Percentiles rank a stretch among this genome's conserved stretches.
These are phyloP conservation scores for Podospora anserina DNA, from an alignment of 495 filamentous ascomycete genomes.

Conservation along the genomic window DNA sequence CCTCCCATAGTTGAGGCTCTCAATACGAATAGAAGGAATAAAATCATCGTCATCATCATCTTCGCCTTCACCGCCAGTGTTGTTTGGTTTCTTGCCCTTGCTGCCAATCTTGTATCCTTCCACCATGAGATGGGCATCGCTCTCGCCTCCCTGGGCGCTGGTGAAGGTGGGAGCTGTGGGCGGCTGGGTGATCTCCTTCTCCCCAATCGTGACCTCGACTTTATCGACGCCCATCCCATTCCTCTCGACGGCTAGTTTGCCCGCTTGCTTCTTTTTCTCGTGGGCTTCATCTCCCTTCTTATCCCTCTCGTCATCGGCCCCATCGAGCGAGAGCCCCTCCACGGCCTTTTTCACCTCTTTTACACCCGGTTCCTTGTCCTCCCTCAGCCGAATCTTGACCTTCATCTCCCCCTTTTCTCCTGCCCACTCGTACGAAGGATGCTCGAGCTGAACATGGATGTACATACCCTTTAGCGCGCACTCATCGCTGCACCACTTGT, in stretches of 20 bases:
- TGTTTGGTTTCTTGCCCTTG: constrained; percentile 20
- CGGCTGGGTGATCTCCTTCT: constrained; percentile 41
- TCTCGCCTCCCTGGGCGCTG: constrained; percentile 5
- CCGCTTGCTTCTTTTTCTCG: constrained; percentile 30
- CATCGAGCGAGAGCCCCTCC: background rate
- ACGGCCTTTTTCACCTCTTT: background rate
- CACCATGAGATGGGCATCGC: constrained; percentile 42
- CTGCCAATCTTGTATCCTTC: constrained; percentile 47
- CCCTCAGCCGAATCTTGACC: constrained; percentile 40
- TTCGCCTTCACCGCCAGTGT: constrained; percentile 6
- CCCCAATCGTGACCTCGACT: constrained; percentile 46
- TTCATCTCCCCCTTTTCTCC: constrained; percentile 25
- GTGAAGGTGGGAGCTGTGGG: constrained; percentile 29
- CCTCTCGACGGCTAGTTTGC: constrained; percentile 52
- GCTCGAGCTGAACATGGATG: constrained; percentile 76
- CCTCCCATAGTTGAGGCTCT: constrained; percentile 7
- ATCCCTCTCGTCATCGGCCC: background rate
- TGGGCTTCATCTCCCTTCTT: constrained; percentile 4
- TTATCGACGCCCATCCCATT: constrained; percentile 30
- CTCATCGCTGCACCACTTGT: constrained; percentile 81
- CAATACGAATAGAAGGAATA: constrained; percentile 25
- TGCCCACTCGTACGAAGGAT: constrained; percentile 26
- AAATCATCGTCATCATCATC: constrained; percentile 21
- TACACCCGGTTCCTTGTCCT: constrained; percentile 20
- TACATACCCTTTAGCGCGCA: constrained; percentile 79